Evolutionary conservation across 2,329 filamentous ascomycete genomes (phyloP), one percentile per base, ranked within the genome.

Genomic region (Phoma sp.): DNA sequence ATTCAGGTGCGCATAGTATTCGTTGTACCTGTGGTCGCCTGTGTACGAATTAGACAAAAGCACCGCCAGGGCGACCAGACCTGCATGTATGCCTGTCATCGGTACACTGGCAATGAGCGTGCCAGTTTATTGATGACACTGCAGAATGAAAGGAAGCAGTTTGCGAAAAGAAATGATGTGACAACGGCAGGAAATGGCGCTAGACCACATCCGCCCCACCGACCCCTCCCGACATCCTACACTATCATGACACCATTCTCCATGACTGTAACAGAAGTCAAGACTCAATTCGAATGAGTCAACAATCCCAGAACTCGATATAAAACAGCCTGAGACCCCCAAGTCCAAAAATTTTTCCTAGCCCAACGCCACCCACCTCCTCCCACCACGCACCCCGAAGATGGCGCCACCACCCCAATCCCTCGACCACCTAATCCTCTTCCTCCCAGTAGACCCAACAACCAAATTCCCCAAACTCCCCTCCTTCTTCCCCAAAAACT

Each of bases 381-480:
- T 1, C 12, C 1, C 21, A n/a, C n/a, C 9, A 12, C 19, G 1
- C 38, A 25, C 22, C 12, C 4, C 10, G 9, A 39, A 10, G 6
- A 52, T 56, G 33, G 13, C 19, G 4, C 10, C 44, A 37, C 9
- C 43, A 12, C 24, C 43, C 4, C 52, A 56, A n/a, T 29, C 73
- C 35, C 73, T 89, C 13, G 87, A 90, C 71, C 87, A 90, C 67
- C 80, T 89, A 51, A 83, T 89, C 58, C 78, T 90, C 49, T 80
- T 89, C 2, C 74, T 89, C 3, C 83, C 87, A 0, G 77, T 83
- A 82, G 0, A 79, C 82, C 77, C 80, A 21, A 74, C 86, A 4
- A 61, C 71, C 2, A 64, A 75, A 77, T 54, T 65, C 13, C 71
- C 71, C 8, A 38, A 57, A 9, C 47, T 73, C 15, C 69, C 70